These are phyloP conservation scores for Ustilago xerochloae DNA, from an alignment of 1,284 basidiomycete genomes.

Conservation along the genomic window DNA sequence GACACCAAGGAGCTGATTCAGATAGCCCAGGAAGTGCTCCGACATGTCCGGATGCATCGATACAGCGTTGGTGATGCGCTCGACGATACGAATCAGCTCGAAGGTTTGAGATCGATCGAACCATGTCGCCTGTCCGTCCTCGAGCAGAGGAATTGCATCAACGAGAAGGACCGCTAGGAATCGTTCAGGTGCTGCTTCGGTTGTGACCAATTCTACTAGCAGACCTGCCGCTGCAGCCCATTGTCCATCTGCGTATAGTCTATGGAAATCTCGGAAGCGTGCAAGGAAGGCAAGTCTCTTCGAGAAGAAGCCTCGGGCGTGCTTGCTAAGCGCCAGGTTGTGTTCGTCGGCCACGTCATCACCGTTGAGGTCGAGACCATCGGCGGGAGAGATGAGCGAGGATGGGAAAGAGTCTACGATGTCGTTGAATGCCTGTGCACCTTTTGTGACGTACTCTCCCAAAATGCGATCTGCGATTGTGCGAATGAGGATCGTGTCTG, in stretches of 20 bases:
- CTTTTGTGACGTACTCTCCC: constrained; percentile 54
- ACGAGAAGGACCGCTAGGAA: constrained; percentile 63
- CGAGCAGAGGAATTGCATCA: constrained; percentile 61
- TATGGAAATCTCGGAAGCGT: constrained; percentile 64
- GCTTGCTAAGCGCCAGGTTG: constrained; percentile 7
- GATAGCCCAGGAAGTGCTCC: constrained; percentile 56
- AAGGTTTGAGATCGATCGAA: constrained; percentile 58
- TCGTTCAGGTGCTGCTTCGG: constrained; percentile 59
- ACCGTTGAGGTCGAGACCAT: constrained; percentile 23
- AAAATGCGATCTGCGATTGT: constrained; percentile 61
- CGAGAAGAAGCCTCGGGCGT: constrained; percentile 47
- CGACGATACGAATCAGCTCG: constrained; percentile 62
- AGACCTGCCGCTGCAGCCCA: constrained; percentile 54
- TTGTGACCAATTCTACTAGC: constrained; percentile 60
- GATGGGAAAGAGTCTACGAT: constrained; percentile 63
- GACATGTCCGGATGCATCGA: constrained; percentile 47
- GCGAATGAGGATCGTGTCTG: constrained; percentile 56
- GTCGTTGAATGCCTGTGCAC: constrained; percentile 50
- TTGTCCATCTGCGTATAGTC: constrained; percentile 46
- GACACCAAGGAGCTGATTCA: constrained; percentile 47
- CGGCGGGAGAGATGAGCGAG: constrained; percentile 44
- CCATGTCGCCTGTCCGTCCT: constrained; percentile 46
- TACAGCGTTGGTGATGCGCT: constrained; percentile 51
- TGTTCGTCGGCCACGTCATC: constrained; percentile 14
- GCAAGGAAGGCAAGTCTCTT: constrained; percentile 62